A percentile compares a stretch with the other conserved stretches of the same genome.
These are phyloP conservation scores for Diaporthe capsici DNA, from an alignment of 2,329 filamentous ascomycete species.

Conservation along the genomic window DNA sequence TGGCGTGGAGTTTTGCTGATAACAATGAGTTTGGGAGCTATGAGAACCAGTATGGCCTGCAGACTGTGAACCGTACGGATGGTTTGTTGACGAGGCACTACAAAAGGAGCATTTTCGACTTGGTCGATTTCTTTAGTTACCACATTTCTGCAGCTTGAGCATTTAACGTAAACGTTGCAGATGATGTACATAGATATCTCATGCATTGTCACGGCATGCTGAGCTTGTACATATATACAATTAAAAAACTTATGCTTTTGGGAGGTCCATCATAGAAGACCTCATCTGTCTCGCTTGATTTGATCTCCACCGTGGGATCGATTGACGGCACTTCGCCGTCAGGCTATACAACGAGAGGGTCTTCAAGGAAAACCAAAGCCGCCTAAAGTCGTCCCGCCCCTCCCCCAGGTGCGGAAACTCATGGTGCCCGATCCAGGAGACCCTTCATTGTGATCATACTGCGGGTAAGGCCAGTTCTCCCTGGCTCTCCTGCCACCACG, in stretches of 20 bases:
- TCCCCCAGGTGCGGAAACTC: constrained; percentile 30
- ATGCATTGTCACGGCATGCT: neutral
- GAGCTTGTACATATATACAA: neutral
- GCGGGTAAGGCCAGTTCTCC: constrained; percentile 26
- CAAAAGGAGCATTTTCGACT: constrained; percentile 10
- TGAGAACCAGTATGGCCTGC: constrained; percentile 26
- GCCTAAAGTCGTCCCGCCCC: neutral
- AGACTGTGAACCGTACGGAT: constrained; percentile 25
- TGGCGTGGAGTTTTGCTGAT: constrained; percentile 16
- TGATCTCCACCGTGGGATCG: neutral
- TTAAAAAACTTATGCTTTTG: neutral
- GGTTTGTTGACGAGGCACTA: constrained; percentile 2
- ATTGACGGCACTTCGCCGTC: too few relatives aligned
- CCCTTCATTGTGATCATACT: neutral
- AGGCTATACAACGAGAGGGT: neutral
- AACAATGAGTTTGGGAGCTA: constrained; percentile 24
- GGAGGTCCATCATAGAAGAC: neutral
- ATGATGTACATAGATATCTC: neutral
- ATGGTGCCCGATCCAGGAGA: neutral
- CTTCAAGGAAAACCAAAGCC: constrained; percentile 7
- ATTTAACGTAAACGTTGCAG: neutral
- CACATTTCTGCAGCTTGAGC: neutral
- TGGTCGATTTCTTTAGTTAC: neutral
- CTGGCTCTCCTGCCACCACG: neutral
- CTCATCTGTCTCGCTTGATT: neutral